Evolutionary conservation across 768 basidiomycete genomes (phyloP).

Genomic region (Tubosaeta sp.): DNA sequence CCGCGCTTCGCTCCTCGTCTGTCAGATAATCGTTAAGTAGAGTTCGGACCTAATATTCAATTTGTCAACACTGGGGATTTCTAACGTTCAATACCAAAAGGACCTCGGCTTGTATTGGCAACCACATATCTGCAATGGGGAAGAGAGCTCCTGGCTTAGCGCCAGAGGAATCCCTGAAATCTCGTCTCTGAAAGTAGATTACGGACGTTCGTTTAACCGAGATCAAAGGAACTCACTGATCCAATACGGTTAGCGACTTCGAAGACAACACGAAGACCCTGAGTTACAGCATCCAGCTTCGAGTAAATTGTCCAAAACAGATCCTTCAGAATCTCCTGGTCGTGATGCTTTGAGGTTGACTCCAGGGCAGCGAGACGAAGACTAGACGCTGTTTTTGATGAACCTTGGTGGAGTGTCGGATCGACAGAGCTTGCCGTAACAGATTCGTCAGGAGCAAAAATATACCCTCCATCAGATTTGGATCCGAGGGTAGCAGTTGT

Average conservation of each 20-base stretch:
- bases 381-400: slow-evolving; percentile 42
- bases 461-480: slow-evolving; percentile 51
- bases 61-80: slow-evolving; percentile 3
- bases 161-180: slow-evolving; percentile 84
- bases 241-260: slow-evolving; percentile 91
- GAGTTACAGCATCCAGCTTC: slow-evolving; percentile 89
- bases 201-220: not conserved
- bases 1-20: slow-evolving; percentile 81
- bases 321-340: slow-evolving; percentile 85
- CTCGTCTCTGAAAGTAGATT: slow-evolving; percentile 58
- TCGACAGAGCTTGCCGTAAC: slow-evolving; percentile 20
- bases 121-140: slow-evolving; percentile 84
- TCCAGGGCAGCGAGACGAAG: slow-evolving; percentile 73
- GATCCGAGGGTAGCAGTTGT: slow-evolving; percentile 34
- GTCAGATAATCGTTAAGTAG: slow-evolving; percentile 86
- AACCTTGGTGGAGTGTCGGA: slow-evolving; percentile 20
- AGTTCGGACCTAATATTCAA: slow-evolving; percentile 60
- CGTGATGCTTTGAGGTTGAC: slow-evolving; percentile 61
- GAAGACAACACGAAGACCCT: slow-evolving; percentile 84
- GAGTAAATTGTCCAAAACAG: slow-evolving; percentile 98
- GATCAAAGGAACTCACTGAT: slow-evolving; percentile 54
- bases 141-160: slow-evolving; percentile 74
- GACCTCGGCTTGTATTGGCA: slow-evolving; percentile 86
- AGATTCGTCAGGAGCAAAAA: slow-evolving; percentile 34
- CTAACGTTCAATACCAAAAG: not conserved